Base-by-base conservation (phyloP, 208 protist genomes). In the Leishmania lainsoni region DNA sequence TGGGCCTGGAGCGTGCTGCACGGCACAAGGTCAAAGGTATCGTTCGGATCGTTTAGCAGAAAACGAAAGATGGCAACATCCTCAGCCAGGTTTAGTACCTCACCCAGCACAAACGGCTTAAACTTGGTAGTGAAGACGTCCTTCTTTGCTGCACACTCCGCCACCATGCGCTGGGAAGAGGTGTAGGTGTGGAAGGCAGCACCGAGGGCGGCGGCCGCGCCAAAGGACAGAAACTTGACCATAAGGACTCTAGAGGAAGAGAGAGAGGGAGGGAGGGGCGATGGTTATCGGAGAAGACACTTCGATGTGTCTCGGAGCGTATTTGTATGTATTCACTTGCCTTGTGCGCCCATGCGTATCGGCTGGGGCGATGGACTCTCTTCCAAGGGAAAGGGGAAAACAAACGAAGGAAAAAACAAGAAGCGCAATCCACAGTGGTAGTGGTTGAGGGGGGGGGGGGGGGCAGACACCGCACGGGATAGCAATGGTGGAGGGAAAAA, bases 11-110 rank as follows among this genome's bases (percentile, higher is more conserved):
- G 86, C 6, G 92, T 97, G 61, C 87, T 94, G 89, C 93, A 97
- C 6, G 93, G 91, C 5, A 91, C 79, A 3, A 97, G 88, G 76
- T 92, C 85, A 86, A 97, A 95, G 82, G 85, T 81, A 72, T 90
- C 88, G 39, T 91, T 87, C 59, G 89, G 83, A 66, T 90, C 80
- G 58, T 93, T 88, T 49, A 98, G 86, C 35, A 96, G 80, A 71
- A 98, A 98, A 73, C 93, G 92, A 81, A 98, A 98, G 45, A 97
- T 87, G 61, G 92, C 92, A 22, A 93, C 93, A 79, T 98, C 94
- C 86, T 96, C 90, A 12, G 93, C 93, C 1, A 98, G 77, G 81
- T 95, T 94, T 26, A 96, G 83, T 35, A 97, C 92, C 82, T 98
- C 95, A 70, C 93, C 93, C 14, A 98, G 89, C 59, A 92, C 87